phyloP scores from a whole-genome alignment of 441 rosid genomes.

The Omphalea diandra region DNA sequence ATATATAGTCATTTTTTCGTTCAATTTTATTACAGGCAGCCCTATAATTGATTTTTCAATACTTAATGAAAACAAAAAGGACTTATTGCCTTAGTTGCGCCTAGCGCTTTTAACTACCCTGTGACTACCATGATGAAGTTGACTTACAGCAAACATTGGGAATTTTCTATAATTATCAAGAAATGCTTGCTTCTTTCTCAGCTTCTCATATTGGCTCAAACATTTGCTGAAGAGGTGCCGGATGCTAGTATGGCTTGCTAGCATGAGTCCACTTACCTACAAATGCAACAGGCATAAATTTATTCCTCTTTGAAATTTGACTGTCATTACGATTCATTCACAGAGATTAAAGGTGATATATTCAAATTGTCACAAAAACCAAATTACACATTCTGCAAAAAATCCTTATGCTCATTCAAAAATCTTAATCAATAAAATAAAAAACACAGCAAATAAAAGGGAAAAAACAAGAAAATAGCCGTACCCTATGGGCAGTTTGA shows the following conservation, averaged over 20 bases:
- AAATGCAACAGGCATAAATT: conserved; percentile 21
- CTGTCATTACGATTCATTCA: conserved; percentile 4
- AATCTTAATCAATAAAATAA: background rate
- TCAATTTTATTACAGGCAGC: too few relatives aligned
- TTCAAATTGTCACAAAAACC: background rate
- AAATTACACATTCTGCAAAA: background rate
- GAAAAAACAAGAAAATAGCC: conserved; percentile 18
- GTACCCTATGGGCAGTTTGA: conserved; percentile 95
- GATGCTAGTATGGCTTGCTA: conserved; percentile 97
- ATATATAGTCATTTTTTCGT: too few relatives aligned
- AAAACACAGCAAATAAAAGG: background rate
- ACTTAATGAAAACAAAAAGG: too few relatives aligned
- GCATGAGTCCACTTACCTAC: conserved; percentile 98
- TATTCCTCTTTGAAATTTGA: background rate
- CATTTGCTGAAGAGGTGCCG: conserved; percentile 97
- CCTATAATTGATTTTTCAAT: too few relatives aligned
- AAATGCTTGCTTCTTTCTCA: conserved; percentile 98
- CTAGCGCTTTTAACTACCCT: too few relatives aligned
- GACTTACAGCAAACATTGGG: conserved; percentile 98
- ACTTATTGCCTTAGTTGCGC: too few relatives aligned
- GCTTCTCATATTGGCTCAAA: conserved; percentile 86
- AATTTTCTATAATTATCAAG: conserved; percentile 96
- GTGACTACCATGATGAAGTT: conserved; percentile 7
- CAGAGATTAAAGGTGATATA: too few relatives aligned
- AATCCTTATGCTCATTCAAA: background rate